phyloP scores from a whole-genome alignment of 441 rosid species.

The Euphorbia schlechtendalii region DNA sequence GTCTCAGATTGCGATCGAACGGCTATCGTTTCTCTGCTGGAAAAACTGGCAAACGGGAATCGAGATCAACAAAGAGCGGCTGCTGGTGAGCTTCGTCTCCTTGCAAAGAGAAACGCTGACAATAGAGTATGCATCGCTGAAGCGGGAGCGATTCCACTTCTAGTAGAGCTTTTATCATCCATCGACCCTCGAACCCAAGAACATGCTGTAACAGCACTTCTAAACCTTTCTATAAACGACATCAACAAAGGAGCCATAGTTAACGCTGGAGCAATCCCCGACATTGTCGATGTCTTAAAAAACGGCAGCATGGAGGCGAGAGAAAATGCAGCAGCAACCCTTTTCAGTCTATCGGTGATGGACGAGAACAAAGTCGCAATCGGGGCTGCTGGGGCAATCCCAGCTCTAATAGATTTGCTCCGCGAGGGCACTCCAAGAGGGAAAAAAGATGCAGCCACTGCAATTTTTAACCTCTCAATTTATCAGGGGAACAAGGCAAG shows the following conservation, averaged over 20 bases:
- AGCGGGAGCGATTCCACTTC: constrained; percentile 91
- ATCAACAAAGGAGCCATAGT: constrained; percentile 84
- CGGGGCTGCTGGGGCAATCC: constrained; percentile 95
- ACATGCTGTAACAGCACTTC: constrained; percentile 95
- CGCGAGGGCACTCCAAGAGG: constrained; percentile 91
- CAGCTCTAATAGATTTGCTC: constrained; percentile 74
- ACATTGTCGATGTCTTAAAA: constrained; percentile 77
- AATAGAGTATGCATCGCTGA: constrained; percentile 92
- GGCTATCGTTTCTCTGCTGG: constrained; percentile 52
- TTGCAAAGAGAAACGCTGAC: constrained; percentile 90
- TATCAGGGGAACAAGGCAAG: constrained; percentile 97
- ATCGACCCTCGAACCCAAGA: constrained; percentile 82
- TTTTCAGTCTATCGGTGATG: constrained; percentile 84
- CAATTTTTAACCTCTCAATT: constrained; percentile 82
- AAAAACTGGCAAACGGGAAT: constrained; percentile 51
- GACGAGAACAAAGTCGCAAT: constrained; percentile 95
- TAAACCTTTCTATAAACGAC: constrained; percentile 93
- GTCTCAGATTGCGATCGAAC: constrained; percentile 84
- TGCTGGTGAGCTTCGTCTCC: constrained; percentile 89
- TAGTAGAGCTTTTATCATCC: constrained; percentile 76
- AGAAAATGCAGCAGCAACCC: constrained; percentile 98
- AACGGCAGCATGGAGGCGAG: constrained; percentile 97
- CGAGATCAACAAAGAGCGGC: constrained; percentile 85
- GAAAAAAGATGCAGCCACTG: constrained; percentile 95
- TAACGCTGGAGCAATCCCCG: constrained; percentile 89